These are phyloP conservation scores for Bipolaris zeicola DNA, from an alignment of 2,329 filamentous ascomycete genomes.

Conservation along the genomic window DNA sequence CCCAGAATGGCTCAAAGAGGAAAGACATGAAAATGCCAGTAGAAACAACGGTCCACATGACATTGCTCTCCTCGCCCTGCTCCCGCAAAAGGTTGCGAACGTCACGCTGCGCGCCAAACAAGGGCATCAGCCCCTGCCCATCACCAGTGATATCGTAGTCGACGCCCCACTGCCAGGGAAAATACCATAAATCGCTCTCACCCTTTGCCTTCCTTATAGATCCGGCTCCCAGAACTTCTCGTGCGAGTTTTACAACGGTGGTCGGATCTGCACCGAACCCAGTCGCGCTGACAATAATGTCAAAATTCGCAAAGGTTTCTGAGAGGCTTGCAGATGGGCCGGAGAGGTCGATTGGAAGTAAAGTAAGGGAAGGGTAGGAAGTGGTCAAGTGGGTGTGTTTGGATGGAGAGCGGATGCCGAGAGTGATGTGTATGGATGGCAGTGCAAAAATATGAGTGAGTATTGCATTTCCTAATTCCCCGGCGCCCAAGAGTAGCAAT, in stretches of 20 bases:
- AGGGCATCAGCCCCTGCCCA: constrained; percentile 61
- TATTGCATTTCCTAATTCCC: constrained; percentile 66
- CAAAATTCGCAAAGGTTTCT: constrained; percentile 51
- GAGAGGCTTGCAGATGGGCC: constrained; percentile 35
- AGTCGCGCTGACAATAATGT: constrained; percentile 64
- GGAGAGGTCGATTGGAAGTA: constrained; percentile 53
- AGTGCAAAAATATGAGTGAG: constrained; percentile 59
- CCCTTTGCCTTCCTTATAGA: constrained; percentile 44
- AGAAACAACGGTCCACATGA: constrained; percentile 68
- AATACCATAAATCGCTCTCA: constrained; percentile 49
- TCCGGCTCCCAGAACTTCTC: constrained; percentile 59
- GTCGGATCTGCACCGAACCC: constrained; percentile 64
- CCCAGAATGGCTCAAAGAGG: constrained; percentile 67
- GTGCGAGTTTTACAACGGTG: constrained; percentile 63
- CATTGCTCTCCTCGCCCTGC: constrained; percentile 35
- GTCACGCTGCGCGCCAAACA: constrained; percentile 70
- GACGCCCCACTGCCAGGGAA: constrained; percentile 77
- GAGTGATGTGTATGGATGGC: constrained; percentile 53
- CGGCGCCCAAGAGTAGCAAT: constrained; percentile 69
- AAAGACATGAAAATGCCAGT: constrained; percentile 75
- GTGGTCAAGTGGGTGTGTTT: constrained; percentile 42
- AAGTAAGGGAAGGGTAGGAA: constrained; percentile 34
- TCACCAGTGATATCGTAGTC: constrained; percentile 70
- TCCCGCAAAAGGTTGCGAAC: constrained; percentile 36
- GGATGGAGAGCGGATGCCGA: constrained; percentile 61